Evolutionary conservation across 768 basidiomycete species (phyloP).

Genomic region (Coprinellus micaceus): DNA sequence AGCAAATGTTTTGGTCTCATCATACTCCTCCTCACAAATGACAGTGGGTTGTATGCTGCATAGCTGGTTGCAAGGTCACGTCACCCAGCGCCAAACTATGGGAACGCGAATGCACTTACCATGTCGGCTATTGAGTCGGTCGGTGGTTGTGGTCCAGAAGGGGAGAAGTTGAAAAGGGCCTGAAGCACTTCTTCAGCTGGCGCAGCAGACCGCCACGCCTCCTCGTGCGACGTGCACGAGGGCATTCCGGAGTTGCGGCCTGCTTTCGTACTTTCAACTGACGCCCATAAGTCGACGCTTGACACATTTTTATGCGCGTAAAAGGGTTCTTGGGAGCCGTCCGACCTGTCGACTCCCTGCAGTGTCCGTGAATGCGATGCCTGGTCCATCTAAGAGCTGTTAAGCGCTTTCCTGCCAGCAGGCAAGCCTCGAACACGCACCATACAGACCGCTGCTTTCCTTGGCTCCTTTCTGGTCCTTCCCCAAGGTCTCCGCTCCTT

Average conservation of each 20-base stretch:
- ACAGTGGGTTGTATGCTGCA: slow-evolving; percentile 8
- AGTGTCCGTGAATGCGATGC: neutral
- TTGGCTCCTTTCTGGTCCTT: neutral
- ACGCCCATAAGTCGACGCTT: neutral
- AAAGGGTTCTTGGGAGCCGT: neutral
- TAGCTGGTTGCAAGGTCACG: too few species aligned
- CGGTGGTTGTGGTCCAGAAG: neutral
- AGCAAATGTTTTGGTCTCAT: neutral
- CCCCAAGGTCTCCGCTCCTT: neutral
- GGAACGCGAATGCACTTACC: too few species aligned
- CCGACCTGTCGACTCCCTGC: neutral
- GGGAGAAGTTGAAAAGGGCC: neutral
- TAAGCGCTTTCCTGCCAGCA: neutral
- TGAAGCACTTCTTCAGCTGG: neutral
- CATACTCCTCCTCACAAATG: neutral
- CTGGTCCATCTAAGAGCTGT: slow-evolving; percentile 1
- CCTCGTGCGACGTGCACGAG: slow-evolving; percentile 14
- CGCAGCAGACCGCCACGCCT: slow-evolving; percentile 11
- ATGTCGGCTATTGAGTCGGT: neutral
- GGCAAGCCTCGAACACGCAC: neutral
- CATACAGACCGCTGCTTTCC: neutral
- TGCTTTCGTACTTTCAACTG: neutral
- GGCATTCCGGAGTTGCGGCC: neutral
- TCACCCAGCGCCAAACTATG: too few species aligned
- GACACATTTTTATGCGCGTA: neutral